These are phyloP conservation scores for Nectriaceae sp. DNA, from an alignment of 2,329 filamentous ascomycete species.

Conservation along the genomic window DNA sequence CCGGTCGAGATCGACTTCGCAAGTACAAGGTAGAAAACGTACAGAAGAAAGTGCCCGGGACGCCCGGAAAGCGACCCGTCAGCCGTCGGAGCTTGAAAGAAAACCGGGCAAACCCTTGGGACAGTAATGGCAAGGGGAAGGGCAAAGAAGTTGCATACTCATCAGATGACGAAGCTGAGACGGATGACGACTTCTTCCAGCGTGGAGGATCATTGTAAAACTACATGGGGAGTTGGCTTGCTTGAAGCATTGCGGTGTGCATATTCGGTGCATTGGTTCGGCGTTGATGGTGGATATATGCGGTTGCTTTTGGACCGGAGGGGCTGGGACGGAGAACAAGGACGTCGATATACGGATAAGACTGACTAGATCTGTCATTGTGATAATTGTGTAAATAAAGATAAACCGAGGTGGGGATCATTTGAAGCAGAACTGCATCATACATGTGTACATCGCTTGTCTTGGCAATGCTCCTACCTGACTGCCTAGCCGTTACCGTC, in stretches of 20 bases:
- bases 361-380: too few relatives aligned
- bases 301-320: background rate
- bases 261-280: conserved; percentile 18
- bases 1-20: conserved; percentile 32
- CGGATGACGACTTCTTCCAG: conserved; percentile 29
- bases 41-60: conserved; percentile 29
- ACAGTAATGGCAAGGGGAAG: conserved; percentile 43
- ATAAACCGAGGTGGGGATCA: too few relatives aligned
- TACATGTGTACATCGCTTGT: too few relatives aligned
- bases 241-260: conserved; percentile 10
- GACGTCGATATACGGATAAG: background rate
- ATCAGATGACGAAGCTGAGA: conserved; percentile 38
- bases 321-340: background rate
- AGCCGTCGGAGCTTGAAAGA: conserved; percentile 48
- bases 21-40: conserved; percentile 24
- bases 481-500: too few relatives aligned
- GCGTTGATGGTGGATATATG: conserved; percentile 17
- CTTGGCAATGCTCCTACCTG: too few relatives aligned
- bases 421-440: too few relatives aligned
- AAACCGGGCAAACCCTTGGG: conserved; percentile 33
- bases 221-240: conserved; percentile 14
- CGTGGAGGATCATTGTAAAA: conserved; percentile 47
- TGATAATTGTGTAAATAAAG: too few relatives aligned
- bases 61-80: conserved; percentile 35
- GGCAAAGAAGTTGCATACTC: conserved; percentile 47